These are phyloP conservation scores for Zhuliangozyma parablackwelliae DNA, from an alignment of 1,139 yeast species.

Conservation along the genomic window DNA sequence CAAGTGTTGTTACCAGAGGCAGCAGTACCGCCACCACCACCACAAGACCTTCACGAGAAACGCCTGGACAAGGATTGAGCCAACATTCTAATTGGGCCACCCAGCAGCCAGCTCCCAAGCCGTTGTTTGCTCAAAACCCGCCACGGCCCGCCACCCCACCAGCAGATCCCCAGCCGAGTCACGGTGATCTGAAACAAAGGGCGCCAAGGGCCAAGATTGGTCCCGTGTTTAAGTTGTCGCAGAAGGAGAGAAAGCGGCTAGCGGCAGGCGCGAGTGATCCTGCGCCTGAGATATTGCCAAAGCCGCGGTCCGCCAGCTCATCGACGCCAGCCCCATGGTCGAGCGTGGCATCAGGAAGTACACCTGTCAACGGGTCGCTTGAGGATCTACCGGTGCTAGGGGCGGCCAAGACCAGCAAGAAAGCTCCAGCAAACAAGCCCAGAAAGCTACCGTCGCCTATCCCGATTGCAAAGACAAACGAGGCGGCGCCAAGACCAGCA, in stretches of 20 bases:
- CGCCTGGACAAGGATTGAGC: constrained; percentile 16
- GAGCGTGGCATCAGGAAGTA: not conserved
- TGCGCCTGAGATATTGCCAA: not conserved
- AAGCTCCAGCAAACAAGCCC: not conserved
- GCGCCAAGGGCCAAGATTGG: constrained; percentile 28
- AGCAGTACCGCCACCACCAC: constrained; percentile 8
- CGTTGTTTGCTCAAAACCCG: constrained; percentile 9
- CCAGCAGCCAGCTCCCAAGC: constrained; percentile 13
- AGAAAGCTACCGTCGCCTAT: no score
- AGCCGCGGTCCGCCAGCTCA: not conserved
- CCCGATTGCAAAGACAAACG: not conserved
- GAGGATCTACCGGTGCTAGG: constrained; percentile 13
- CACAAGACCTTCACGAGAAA: not conserved
- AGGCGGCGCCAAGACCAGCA: not conserved
- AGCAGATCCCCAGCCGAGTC: constrained; percentile 3
- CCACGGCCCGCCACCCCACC: not conserved
- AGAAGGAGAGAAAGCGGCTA: constrained; percentile 46
- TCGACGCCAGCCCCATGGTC: constrained; percentile 8
- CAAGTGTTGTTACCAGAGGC: constrained; percentile 1
- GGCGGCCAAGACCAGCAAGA: constrained; percentile 4
- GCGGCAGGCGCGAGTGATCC: constrained; percentile 10
- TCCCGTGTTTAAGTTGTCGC: constrained; percentile 40
- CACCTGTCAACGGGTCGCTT: constrained; percentile 1
- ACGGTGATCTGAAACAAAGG: constrained; percentile 10
- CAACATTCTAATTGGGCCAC: constrained; percentile 33